A percentile compares a stretch with the other conserved stretches of the same genome.
phyloP scores from a whole-genome alignment of 345 rosid species.

The Salix caprea region DNA sequence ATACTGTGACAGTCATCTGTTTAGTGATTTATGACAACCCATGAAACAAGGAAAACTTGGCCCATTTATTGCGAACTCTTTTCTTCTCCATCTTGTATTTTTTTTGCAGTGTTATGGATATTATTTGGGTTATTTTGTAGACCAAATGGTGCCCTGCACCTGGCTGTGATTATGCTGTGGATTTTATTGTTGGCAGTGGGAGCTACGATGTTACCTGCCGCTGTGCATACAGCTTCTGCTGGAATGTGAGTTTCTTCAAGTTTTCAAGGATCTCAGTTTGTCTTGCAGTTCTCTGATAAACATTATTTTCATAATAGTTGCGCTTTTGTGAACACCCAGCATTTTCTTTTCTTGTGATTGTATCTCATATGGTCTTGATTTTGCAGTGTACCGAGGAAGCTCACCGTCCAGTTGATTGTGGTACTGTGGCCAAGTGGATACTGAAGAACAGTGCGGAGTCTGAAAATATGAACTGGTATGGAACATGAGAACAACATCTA shows the following conservation, averaged over 20 bases:
- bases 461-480: conserved; percentile 97
- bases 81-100: background rate
- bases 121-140: conserved; percentile 36
- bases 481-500: background rate
- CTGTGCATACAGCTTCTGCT: conserved; percentile 80
- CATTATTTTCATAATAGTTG: background rate
- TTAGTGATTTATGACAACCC: background rate
- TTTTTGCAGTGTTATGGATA: background rate
- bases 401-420: conserved; percentile 96
- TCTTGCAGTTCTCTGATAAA: background rate
- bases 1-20: background rate
- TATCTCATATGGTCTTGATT: background rate
- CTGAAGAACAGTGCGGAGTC: conserved; percentile 94
- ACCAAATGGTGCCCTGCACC: conserved; percentile 99
- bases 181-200: conserved; percentile 75
- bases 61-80: background rate
- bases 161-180: conserved; percentile 91
- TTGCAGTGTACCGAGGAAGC: conserved; percentile 95
- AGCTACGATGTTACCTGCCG: conserved; percentile 73
- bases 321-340: background rate
- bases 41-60: background rate
- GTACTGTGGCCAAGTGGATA: conserved; percentile 87
- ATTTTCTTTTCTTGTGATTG: background rate
- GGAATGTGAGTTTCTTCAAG: conserved; percentile 61
- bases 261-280: background rate